These are phyloP conservation scores for Populus trichocarpa DNA, from an alignment of 441 rosid species.

Conservation along the genomic window DNA sequence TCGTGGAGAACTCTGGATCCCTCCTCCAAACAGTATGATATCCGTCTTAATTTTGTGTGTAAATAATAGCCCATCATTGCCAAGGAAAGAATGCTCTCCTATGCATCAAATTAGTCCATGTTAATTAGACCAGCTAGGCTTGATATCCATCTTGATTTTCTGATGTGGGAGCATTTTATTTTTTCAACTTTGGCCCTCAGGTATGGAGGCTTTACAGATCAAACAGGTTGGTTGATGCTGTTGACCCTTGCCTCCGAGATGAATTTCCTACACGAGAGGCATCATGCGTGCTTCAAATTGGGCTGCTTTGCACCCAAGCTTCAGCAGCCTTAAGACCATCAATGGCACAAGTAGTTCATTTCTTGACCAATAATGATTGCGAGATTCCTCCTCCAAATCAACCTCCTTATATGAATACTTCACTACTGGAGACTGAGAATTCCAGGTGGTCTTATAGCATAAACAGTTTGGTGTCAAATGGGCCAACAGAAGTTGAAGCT, in stretches of 20 bases:
- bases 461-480: conserved; percentile 36
- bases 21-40: conserved; percentile 58
- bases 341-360: conserved; percentile 54
- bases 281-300: conserved; percentile 49
- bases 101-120: not conserved
- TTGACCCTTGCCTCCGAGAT: conserved; percentile 37
- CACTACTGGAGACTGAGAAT: conserved; percentile 23
- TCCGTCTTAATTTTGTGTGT: not conserved
- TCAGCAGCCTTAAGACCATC: conserved; percentile 56
- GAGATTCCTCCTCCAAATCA: conserved; percentile 52
- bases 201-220: conserved; percentile 60
- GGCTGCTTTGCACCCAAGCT: conserved; percentile 74
- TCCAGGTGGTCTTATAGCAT: conserved; percentile 34
- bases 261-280: conserved; percentile 41
- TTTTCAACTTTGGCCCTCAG: conserved; percentile 27
- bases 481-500: conserved; percentile 26
- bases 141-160: not conserved
- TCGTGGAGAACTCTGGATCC: conserved; percentile 37
- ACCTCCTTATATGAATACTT: conserved; percentile 61
- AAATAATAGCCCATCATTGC: not conserved
- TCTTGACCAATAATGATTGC: conserved; percentile 34
- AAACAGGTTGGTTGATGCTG: conserved; percentile 42
- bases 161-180: not conserved
- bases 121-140: not conserved
- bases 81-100: not conserved